Conservation (phyloP, 2,329 filamentous ascomycete genomes). For the Diaporthe capsici region DNA sequence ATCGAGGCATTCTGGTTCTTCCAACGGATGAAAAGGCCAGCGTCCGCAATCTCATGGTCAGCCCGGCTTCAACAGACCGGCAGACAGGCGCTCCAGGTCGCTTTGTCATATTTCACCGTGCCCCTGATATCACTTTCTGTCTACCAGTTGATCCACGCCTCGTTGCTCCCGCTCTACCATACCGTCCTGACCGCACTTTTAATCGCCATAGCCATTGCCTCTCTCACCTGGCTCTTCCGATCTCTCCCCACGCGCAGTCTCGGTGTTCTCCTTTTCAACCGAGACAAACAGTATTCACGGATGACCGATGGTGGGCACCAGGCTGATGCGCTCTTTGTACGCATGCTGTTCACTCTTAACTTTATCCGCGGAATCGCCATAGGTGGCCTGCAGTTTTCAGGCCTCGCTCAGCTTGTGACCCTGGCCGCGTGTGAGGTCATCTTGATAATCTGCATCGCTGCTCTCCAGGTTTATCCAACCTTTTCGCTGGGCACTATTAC, state of each 20-base stretch:
- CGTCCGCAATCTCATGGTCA: conserved; percentile 53
- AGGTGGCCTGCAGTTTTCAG: conserved; percentile 12
- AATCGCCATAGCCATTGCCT: conserved; percentile 46
- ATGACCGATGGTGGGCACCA: background rate
- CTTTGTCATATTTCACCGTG: conserved; percentile 82
- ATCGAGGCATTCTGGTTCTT: conserved; percentile 21
- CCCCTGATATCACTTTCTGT: conserved; percentile 70
- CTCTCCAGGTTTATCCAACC: conserved; percentile 75
- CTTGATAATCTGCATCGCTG: conserved; percentile 73
- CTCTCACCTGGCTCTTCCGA: conserved; percentile 49
- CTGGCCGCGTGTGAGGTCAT: conserved; percentile 79
- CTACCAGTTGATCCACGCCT: conserved; percentile 5
- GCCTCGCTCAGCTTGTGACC: conserved; percentile 74
- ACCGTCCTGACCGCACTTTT: background rate
- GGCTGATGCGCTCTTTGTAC: background rate
- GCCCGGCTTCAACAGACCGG: conserved; percentile 15
- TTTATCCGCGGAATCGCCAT: conserved; percentile 12
- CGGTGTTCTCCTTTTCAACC: conserved; percentile 41
- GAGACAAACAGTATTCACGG: conserved; percentile 16
- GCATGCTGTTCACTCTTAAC: background rate
- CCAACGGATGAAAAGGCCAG: background rate
- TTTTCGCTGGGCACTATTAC: conserved; percentile 79
- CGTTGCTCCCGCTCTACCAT: background rate
- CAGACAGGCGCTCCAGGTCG: conserved; percentile 61
- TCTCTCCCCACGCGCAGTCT: conserved; percentile 47